Evolutionary conservation across 768 basidiomycete species (phyloP), one percentile per base, ranked within the genome.

Genomic region (Lentinula sp.): DNA sequence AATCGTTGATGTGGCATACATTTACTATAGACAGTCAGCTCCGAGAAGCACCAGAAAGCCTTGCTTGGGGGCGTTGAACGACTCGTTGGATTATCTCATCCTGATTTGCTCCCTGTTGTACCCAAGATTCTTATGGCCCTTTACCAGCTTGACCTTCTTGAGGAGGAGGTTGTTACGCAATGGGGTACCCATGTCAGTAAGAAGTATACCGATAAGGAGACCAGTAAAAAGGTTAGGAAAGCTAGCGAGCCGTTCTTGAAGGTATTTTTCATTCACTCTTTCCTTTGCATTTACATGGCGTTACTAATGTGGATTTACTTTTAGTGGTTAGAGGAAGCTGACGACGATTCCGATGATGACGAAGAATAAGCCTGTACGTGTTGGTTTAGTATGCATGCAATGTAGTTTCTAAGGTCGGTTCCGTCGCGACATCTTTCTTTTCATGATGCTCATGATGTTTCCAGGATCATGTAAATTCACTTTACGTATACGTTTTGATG

Each of bases 141-240:
- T 67, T 99, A 98, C 73, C 95, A 98, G 73, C 83, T 78, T 43
- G 97, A 98, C 66, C 78, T 98, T 16, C 76, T 99, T 57, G 95
- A 98, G 6, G 97, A 99, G 72, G 93, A 93, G 28, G 81, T 96
- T 6, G 79, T 95, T 54, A 85, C 80, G 9, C 86, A 95, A 64
- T 98, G 95, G 96, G 95, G 95, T 8, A 96, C 93, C 4, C 95
- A 96, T 67, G 93, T 95, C 70, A 92, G 89, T 76, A 96, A 91
- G 81, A 97, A 98, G 77, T 96, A 93, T 70, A 91, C 95, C 49
- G 92, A 96, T 74, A 94, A 90, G 75, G 95, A 98, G 32, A 89
- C 85, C 50, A 91, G 90, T 73, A 98, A 98, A 85, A 95, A 86
- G 75, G 95, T 99, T 56, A 82, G 95, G 67, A 96, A 95, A 79